Evolutionary conservation across 2,329 filamentous ascomycete genomes (phyloP).

Genomic region (Neocucurbitaria cava): DNA sequence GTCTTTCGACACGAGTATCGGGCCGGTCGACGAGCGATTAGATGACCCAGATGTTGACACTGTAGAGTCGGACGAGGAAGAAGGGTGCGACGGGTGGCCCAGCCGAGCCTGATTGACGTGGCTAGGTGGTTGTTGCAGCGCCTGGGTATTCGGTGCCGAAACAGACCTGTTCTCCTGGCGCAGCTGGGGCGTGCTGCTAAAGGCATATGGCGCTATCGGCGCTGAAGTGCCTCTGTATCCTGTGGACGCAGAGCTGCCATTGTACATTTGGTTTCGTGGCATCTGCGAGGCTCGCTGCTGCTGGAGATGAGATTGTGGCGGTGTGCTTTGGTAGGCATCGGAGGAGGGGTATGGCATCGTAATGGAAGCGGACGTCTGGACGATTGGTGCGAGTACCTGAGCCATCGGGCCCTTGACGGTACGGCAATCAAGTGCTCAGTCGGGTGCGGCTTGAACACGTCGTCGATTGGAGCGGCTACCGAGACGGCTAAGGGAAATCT

Average conservation of each 20-base stretch:
- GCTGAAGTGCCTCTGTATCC: conserved; percentile 53
- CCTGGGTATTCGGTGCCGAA: conserved; percentile 59
- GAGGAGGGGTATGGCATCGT: conserved; percentile 59
- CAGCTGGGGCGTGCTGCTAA: conserved; percentile 61
- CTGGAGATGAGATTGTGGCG: conserved; percentile 45
- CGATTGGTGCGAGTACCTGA: conserved; percentile 57
- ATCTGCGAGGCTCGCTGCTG: conserved; percentile 51
- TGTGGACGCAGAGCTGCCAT: conserved; percentile 47
- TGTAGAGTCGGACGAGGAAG: conserved; percentile 52
- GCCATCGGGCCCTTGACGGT: conserved; percentile 45
- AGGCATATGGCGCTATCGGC: conserved; percentile 59
- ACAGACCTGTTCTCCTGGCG: conserved; percentile 63
- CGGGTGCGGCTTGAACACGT: conserved; percentile 22
- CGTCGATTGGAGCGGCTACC: conserved; percentile 20
- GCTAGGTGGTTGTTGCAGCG: conserved; percentile 37
- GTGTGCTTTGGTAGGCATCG: conserved; percentile 54
- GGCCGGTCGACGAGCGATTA: conserved; percentile 52
- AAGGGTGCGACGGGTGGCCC: conserved; percentile 48
- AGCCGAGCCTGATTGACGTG: conserved; percentile 34
- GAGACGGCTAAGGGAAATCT: conserved; percentile 25
- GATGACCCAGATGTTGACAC: conserved; percentile 59
- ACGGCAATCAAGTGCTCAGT: conserved; percentile 27
- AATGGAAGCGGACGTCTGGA: conserved; percentile 55
- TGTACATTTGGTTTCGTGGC: conserved; percentile 53
- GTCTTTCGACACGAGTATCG: conserved; percentile 55